Evolutionary conservation across 345 rosid species (phyloP), one percentile per base, ranked within the genome.

Genomic region (Moricandia arvensis): DNA sequence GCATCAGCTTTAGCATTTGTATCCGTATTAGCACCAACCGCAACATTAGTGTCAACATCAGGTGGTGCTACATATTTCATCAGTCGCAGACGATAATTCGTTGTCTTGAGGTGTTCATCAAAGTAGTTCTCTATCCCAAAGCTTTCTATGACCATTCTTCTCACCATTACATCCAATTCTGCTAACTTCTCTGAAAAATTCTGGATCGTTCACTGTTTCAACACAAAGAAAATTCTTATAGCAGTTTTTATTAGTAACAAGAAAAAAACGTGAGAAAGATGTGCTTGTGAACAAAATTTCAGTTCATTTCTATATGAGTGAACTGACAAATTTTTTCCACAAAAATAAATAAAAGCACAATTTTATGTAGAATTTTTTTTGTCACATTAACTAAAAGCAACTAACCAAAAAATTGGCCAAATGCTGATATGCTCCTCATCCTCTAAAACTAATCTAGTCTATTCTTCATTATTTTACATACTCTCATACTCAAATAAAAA

Each of bases 111-210:
- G 68, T 80, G 80, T 12, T 84, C 81, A 3, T 81, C 86, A 31
- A 74, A 59, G 58, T 82, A 70, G 37, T 82, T 72, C 24, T 73
- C 83, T 33, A 80, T 55, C 2, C 85, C 87, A 38, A 77, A 84
- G 73, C 87, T 84, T 69, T 86, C 89, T 17, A 87, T 79, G 34
- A 89, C 49, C 91, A 87, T 86, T 74, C 72, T 70, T 66, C 57
- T 84, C 78, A 85, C 84, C 74, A 49, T 79, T 15, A 77, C 67
- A 63, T 85, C 84, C 62, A 89, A 6, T 72, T 87, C 87, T 5
- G 77, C 63, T 12, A 75, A 76, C 34, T 51, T 53, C 18, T 33
- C 78, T 0, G 86, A n/a, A 73, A 63, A 82, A 4, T 30, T 18
- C 2, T 69, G 67, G 21, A 77, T 62, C 16, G 70, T 37, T 79